phyloP scores from a whole-genome alignment of 257 asterid species.

The Nicotiana obtusifolia region DNA sequence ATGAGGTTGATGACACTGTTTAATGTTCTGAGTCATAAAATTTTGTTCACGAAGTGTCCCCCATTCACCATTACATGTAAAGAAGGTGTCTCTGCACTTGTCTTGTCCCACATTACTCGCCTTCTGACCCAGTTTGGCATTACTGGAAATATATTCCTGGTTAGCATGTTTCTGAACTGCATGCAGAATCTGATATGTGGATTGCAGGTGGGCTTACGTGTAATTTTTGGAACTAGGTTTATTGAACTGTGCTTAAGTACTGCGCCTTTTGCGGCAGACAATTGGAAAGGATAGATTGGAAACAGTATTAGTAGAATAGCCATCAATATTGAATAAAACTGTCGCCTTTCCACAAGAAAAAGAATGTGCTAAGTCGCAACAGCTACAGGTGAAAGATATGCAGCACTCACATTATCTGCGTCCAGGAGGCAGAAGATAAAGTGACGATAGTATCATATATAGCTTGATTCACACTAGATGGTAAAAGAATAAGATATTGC shows the following conservation, averaged over 20 bases:
- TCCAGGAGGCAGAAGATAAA: neutral
- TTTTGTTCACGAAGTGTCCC: neutral
- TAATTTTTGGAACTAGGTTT: neutral
- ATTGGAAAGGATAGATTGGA: constrained; percentile 4
- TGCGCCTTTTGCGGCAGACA: neutral
- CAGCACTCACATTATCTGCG: neutral
- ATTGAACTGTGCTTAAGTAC: neutral
- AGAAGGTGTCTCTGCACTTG: neutral
- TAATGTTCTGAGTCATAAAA: neutral
- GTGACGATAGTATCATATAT: too few species aligned
- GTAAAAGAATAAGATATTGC: neutral
- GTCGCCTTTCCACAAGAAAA: neutral
- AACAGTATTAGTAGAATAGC: neutral
- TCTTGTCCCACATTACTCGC: neutral
- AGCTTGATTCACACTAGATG: neutral
- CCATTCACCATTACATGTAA: neutral
- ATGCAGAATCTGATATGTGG: neutral
- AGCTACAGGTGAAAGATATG: neutral
- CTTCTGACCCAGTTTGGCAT: neutral
- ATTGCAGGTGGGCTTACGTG: neutral
- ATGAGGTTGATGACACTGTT: neutral
- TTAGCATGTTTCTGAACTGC: neutral
- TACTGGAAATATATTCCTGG: neutral
- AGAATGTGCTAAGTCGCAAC: neutral
- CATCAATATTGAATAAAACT: neutral